phyloP scores from a whole-genome alignment of 345 rosid species.

The Barbarea vulgaris region DNA sequence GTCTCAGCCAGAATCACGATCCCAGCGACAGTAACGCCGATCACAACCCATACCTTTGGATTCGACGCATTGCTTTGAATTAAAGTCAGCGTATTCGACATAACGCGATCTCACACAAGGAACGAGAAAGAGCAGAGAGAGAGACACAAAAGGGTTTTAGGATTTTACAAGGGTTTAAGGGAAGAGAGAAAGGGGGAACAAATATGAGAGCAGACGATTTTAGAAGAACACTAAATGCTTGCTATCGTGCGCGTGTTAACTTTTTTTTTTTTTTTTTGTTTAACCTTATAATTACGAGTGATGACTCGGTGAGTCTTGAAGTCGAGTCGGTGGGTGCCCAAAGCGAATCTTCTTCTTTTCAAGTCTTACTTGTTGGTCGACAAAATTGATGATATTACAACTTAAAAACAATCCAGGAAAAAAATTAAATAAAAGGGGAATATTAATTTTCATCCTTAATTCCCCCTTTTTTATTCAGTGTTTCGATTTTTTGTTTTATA shows the following conservation, averaged over 20 bases:
- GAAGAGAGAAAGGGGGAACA: slow-evolving; percentile 18
- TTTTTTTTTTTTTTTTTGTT: not conserved
- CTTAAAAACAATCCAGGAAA: not conserved
- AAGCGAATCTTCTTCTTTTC: slow-evolving; percentile 30
- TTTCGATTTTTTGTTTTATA: not conserved
- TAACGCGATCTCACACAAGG: slow-evolving; percentile 36
- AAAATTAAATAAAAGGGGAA: not conserved
- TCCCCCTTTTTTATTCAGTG: no score
- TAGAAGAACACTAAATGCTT: slow-evolving; percentile 11
- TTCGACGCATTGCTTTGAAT: slow-evolving; percentile 55
- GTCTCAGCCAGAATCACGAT: slow-evolving; percentile 71
- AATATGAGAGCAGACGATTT: not conserved
- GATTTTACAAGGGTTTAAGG: slow-evolving; percentile 48
- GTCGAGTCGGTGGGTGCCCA: not conserved
- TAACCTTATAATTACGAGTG: slow-evolving; percentile 8
- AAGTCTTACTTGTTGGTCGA: not conserved
- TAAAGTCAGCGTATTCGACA: slow-evolving; percentile 53
- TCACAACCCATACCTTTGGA: slow-evolving; percentile 76
- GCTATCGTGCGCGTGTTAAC: slow-evolving; percentile 24
- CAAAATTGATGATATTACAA: not conserved
- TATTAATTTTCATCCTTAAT: not conserved
- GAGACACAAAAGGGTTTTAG: slow-evolving; percentile 43
- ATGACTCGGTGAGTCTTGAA: slow-evolving; percentile 14
- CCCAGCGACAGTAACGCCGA: slow-evolving; percentile 81
- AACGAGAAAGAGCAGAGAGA: slow-evolving; percentile 9